phyloP scores from a whole-genome alignment of 1,284 basidiomycete genomes.

The Leccinum pachyderme region DNA sequence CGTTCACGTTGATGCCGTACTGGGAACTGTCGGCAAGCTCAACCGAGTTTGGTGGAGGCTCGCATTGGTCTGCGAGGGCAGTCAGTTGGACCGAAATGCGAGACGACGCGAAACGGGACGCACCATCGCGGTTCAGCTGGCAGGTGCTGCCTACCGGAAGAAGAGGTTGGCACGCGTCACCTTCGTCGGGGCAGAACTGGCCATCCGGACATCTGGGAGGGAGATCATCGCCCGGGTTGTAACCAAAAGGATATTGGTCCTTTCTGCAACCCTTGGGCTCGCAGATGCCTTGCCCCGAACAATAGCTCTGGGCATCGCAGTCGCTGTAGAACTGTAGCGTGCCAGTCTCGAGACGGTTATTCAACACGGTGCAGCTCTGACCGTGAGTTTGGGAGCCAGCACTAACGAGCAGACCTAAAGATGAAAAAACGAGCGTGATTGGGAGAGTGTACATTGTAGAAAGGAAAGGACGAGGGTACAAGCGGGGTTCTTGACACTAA shows the following conservation, averaged over 20 bases:
- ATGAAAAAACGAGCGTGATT: constrained; percentile 42
- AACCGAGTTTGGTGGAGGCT: constrained; percentile 58
- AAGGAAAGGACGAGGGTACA: neutral
- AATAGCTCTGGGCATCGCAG: constrained; percentile 71
- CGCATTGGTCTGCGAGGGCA: constrained; percentile 65
- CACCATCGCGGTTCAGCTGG: constrained; percentile 87
- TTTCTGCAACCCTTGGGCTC: constrained; percentile 65
- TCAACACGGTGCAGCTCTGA: constrained; percentile 47
- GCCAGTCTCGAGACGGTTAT: constrained; percentile 68
- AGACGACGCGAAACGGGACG: constrained; percentile 17
- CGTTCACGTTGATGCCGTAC: constrained; percentile 73
- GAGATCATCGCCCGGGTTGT: constrained; percentile 41
- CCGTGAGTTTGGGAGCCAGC: constrained; percentile 47
- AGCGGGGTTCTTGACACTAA: neutral
- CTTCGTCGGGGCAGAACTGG: constrained; percentile 84
- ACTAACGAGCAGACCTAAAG: constrained; percentile 32
- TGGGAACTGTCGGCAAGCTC: constrained; percentile 57
- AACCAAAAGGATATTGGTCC: constrained; percentile 78
- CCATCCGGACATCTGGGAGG: constrained; percentile 63
- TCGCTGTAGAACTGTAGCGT: constrained; percentile 78
- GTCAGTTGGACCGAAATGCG: neutral
- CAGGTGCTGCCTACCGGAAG: constrained; percentile 64
- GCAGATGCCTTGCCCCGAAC: constrained; percentile 57
- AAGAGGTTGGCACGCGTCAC: constrained; percentile 63
- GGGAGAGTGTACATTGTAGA: constrained; percentile 16